Base-by-base conservation (phyloP, 352 stramenopile genomes). In the Phytopythium montanum region DNA sequence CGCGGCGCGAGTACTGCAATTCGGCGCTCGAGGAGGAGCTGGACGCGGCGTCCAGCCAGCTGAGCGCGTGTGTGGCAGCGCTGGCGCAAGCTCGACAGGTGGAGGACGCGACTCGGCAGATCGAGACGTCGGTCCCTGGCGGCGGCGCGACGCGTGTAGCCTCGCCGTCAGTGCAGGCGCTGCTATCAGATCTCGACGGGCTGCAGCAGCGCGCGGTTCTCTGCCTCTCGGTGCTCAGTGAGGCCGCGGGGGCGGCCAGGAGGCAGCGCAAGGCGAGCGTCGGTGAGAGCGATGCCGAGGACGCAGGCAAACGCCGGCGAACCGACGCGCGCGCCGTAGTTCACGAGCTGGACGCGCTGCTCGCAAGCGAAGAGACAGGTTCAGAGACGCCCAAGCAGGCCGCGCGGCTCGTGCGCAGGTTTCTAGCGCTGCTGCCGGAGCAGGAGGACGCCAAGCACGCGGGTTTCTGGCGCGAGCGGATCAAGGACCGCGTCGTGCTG, bases 1-100 rank as follows among this genome's bases (percentile, higher is more conserved):
- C 68, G 19, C 68, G 71, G n/a, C 68, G 60, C 52, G 69, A 72
- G 26, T 76, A 73, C 59, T 79, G 71, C 36, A 44, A 54, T 36
- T 50, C 25, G 1, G 68, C 71, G 19, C 58, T 79, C 12, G 60
- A 60, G n/a, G 58, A 76, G 28, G 71, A 79, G 44, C 52, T 76
- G 2, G 34, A 68, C 21, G 34, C 46, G 31, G 66, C 57, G 7
- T 44, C 63, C 52, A 31, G 7, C 9, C 52, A 66, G 29, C 42
- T 75, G 52, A 28, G 31, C 26, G 59, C 59, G 31, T 80, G 72
- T 16, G 44, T 38, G n/a, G 61, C 59, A 5, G 62, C 68, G 2
- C 60, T 75, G 66, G 28, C 42, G 36, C 62, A 80, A 34, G 61
- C 65, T 4, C 60, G 60, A 54, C 66, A 80, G 59, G 68, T 80